Evolutionary conservation across 805 yeast species (phyloP).

Genomic region (Metschnikowia aberdeeniae): DNA sequence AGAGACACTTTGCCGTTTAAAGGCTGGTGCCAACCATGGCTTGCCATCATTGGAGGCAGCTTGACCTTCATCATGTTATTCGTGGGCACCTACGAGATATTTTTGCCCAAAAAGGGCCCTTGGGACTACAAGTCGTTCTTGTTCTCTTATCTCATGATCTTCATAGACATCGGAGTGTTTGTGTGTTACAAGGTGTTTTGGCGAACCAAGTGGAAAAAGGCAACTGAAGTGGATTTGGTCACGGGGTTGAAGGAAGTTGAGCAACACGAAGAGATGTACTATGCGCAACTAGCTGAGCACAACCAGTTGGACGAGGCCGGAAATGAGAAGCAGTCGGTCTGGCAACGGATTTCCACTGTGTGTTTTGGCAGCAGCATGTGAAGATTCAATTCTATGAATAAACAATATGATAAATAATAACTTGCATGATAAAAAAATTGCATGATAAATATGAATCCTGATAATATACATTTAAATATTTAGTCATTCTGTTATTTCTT

Average conservation of each 20-base stretch:
- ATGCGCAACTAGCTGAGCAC: conserved; percentile 16
- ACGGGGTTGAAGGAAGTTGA: conserved; percentile 38
- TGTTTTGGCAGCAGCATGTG: conserved; percentile 26
- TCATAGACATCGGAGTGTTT: conserved; percentile 15
- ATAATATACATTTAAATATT: no score
- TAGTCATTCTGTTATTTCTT: no score
- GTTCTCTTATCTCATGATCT: conserved; percentile 18
- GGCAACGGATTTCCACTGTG: conserved; percentile 17
- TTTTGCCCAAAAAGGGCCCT: conserved; percentile 8
- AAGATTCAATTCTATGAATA: no score
- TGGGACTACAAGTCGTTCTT: conserved; percentile 15
- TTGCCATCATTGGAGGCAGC: conserved; percentile 22
- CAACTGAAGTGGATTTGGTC: conserved; percentile 20
- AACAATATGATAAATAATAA: no score
- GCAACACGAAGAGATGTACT: conserved; percentile 31
- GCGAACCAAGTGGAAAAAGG: conserved; percentile 15
- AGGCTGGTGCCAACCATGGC: conserved; percentile 21
- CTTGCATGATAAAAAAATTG: no score
- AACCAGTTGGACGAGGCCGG: conserved; percentile 19
- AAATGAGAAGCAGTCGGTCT: conserved; percentile 14
- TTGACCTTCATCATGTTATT: conserved; percentile 16
- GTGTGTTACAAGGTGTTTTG: conserved; percentile 13
- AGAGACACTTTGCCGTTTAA: conserved; percentile 14
- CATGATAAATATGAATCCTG: no score
- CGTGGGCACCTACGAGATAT: conserved; percentile 15